Percentiles rank a stretch among this genome's conserved stretches.
Conservation (phyloP, 495 filamentous ascomycete genomes). For the Aspergillus olivimuriae region DNA sequence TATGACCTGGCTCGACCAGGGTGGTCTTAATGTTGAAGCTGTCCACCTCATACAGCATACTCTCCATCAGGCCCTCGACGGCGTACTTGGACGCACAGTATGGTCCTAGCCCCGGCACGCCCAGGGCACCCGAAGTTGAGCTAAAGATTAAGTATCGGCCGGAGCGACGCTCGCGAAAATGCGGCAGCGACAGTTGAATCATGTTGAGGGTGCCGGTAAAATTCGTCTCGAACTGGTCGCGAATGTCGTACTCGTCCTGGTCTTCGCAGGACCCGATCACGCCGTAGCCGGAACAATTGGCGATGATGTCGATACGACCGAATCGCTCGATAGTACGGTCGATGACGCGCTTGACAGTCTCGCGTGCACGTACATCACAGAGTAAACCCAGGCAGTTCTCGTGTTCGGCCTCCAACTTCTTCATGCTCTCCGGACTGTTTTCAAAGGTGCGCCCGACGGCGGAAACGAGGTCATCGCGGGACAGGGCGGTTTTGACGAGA, state of each 20-base stretch:
- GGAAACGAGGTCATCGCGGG: conserved; percentile 77
- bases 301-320: conserved; percentile 80
- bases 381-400: conserved; percentile 68
- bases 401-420: conserved; percentile 43
- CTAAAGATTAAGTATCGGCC: conserved; percentile 92
- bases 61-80: conserved; percentile 89
- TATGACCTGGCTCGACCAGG: conserved; percentile 83
- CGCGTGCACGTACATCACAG: conserved; percentile 81
- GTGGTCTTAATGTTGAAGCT: conserved; percentile 88
- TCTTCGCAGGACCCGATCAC: conserved; percentile 96
- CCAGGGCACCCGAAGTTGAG: conserved; percentile 80
- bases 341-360: conserved; percentile 68
- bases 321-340: conserved; percentile 63
- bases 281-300: conserved; percentile 87
- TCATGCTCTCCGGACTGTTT: conserved; percentile 66
- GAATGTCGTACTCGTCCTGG: conserved; percentile 89
- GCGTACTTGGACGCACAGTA: conserved; percentile 98
- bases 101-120: conserved; percentile 84
- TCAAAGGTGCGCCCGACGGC: conserved; percentile 84
- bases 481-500: conserved; percentile 73
- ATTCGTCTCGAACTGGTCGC: conserved; percentile 95
- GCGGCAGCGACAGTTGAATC: conserved; percentile 79
- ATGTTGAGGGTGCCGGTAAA: conserved; percentile 93
- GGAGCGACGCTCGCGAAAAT: conserved; percentile 68
- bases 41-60: conserved; percentile 91